A percentile compares a stretch with the other conserved stretches of the same genome.
These are phyloP conservation scores for Clarireedia hainanense DNA, from an alignment of 2,329 filamentous ascomycete species.

Conservation along the genomic window DNA sequence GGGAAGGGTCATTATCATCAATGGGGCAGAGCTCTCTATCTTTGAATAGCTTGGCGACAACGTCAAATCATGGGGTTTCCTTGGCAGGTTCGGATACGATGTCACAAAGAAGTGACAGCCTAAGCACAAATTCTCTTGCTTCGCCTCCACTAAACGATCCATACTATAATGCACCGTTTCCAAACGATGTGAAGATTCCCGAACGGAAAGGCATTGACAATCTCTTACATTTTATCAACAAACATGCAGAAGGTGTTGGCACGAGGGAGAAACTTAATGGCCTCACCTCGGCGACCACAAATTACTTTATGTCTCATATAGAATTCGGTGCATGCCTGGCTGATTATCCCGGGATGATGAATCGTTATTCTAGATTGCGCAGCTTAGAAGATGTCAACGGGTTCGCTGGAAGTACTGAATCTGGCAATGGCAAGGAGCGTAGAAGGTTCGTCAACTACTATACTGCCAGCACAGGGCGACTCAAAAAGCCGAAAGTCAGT, in stretches of 20 bases:
- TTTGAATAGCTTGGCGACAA: constrained; percentile 14
- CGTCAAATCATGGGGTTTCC: constrained; percentile 17
- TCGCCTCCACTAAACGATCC: constrained; percentile 38
- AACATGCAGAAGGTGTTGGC: constrained; percentile 55
- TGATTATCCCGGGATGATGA: constrained; percentile 63
- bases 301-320: constrained; percentile 70
- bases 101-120: constrained; percentile 18
- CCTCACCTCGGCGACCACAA: constrained; percentile 55
- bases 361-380: constrained; percentile 61
- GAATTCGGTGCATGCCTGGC: constrained; percentile 78
- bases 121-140: constrained; percentile 21
- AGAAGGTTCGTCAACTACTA: constrained; percentile 87
- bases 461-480: constrained; percentile 70
- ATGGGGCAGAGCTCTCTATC: constrained; percentile 15
- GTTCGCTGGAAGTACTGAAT: constrained; percentile 26
- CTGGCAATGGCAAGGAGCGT: constrained; percentile 35
- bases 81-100: constrained; percentile 15
- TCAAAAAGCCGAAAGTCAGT: constrained; percentile 41
- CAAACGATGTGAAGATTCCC: constrained; percentile 64
- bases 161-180: constrained; percentile 67
- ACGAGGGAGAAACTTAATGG: constrained; percentile 31
- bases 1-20: constrained; percentile 10
- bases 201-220: constrained; percentile 62
- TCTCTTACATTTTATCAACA: constrained; percentile 69
- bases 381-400: constrained; percentile 65